Evolutionary conservation across 805 yeast genomes (phyloP).

Genomic region (Nakazawaea ernobii): DNA sequence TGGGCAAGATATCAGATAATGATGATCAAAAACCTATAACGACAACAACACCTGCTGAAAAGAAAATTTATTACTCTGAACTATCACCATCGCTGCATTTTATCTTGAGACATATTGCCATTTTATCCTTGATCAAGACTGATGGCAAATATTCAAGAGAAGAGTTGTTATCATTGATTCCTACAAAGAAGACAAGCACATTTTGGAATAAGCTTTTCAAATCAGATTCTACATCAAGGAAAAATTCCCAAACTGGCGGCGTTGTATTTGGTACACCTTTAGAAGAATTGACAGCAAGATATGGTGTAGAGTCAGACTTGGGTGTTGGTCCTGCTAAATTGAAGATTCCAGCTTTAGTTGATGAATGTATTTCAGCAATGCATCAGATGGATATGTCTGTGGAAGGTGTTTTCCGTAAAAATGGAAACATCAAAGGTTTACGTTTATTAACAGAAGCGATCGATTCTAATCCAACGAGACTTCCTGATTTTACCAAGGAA

Average conservation of each 20-base stretch:
- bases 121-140: slow-evolving; percentile 39
- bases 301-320: slow-evolving; percentile 77
- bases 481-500: slow-evolving; percentile 66
- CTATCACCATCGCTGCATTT: slow-evolving; percentile 51
- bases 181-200: slow-evolving; percentile 34
- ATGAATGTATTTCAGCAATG: slow-evolving; percentile 78
- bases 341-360: slow-evolving; percentile 78
- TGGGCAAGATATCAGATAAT: neutral
- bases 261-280: slow-evolving; percentile 75
- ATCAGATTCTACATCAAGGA: slow-evolving; percentile 1
- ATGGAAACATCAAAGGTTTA: slow-evolving; percentile 86
- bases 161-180: slow-evolving; percentile 36
- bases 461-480: slow-evolving; percentile 64
- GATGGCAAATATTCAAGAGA: slow-evolving; percentile 26
- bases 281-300: slow-evolving; percentile 55
- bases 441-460: slow-evolving; percentile 68
- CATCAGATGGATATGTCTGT: slow-evolving; percentile 90
- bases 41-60: slow-evolving; percentile 4
- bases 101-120: slow-evolving; percentile 53
- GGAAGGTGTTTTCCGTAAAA: slow-evolving; percentile 93
- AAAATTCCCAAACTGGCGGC: neutral
- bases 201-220: slow-evolving; percentile 50
- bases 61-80: slow-evolving; percentile 57
- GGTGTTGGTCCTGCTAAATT: slow-evolving; percentile 81
- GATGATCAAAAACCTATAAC: neutral